A percentile compares a stretch with the other conserved stretches of the same genome.
Evolutionary conservation across 345 rosid genomes (phyloP).

Genomic region (Rhodomyrtus tomentosa): DNA sequence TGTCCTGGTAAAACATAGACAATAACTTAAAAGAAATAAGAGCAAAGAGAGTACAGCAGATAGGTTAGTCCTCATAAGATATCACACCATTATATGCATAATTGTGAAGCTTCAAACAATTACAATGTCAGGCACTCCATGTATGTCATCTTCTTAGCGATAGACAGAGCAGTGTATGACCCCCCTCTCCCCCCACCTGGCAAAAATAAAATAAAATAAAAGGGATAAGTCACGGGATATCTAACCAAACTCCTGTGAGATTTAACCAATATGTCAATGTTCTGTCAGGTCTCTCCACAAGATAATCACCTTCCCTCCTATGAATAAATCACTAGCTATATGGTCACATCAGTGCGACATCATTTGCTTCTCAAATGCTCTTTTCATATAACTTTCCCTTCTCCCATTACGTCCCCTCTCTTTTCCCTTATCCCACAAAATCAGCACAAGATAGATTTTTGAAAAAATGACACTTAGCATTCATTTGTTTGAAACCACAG

Average conservation of each 20-base stretch:
- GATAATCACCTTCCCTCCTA: neutral
- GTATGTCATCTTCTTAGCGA: neutral
- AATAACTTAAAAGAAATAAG: neutral
- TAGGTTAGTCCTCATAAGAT: neutral
- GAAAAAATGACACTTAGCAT: too few species aligned
- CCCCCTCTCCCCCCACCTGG: too few species aligned
- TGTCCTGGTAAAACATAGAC: neutral
- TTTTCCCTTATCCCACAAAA: too few species aligned
- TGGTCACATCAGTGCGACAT: neutral
- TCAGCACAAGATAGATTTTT: too few species aligned
- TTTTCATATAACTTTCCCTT: too few species aligned
- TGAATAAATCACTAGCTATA: neutral
- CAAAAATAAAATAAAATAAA: too few species aligned
- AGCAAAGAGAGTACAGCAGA: neutral
- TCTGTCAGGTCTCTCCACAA: neutral
- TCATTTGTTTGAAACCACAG: too few species aligned
- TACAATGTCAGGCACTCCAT: neutral
- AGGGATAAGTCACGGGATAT: neutral
- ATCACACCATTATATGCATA: neutral
- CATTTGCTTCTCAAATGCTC: neutral
- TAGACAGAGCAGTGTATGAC: neutral
- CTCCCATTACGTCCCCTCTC: too few species aligned
- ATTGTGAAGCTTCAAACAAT: neutral
- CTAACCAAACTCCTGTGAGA: neutral
- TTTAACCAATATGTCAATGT: neutral